These are phyloP conservation scores for Cytospora chrysosperma DNA, from an alignment of 2,329 filamentous ascomycete genomes.

Conservation along the genomic window DNA sequence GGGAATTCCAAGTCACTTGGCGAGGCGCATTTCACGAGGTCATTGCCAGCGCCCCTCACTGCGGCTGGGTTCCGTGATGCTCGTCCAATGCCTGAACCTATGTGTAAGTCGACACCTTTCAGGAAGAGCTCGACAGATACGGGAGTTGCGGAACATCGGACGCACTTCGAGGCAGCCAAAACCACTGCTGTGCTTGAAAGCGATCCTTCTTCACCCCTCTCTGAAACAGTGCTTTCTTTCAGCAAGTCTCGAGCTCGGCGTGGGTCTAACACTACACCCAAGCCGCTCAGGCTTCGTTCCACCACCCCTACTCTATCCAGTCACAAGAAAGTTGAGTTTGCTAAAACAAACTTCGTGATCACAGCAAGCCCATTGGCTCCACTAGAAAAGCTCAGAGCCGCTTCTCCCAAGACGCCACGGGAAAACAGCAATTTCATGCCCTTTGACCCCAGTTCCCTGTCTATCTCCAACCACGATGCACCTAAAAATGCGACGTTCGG, in stretches of 20 bases:
- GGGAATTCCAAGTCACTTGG: conserved; percentile 25
- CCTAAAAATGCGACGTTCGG: conserved; percentile 18
- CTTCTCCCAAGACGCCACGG: conserved; percentile 74
- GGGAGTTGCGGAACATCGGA: conserved; percentile 27
- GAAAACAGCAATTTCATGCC: conserved; percentile 63
- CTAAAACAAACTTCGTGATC: conserved; percentile 52
- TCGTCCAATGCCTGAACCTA: conserved; percentile 30
- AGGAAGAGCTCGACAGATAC: conserved; percentile 33
- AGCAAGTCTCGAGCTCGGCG: conserved; percentile 36
- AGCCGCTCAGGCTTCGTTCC: conserved; percentile 29
- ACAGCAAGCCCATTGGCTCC: conserved; percentile 62
- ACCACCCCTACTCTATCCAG: conserved; percentile 29
- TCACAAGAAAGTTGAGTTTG: conserved; percentile 40
- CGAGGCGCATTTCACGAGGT: conserved; percentile 27
- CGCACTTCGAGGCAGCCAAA: conserved; percentile 29
- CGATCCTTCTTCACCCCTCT: conserved; percentile 30
- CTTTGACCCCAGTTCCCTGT: conserved; percentile 78
- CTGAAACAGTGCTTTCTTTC: conserved; percentile 39
- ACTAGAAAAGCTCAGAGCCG: conserved; percentile 47
- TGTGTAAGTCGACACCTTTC: conserved; percentile 45
- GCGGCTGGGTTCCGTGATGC: conserved; percentile 34
- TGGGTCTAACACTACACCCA: conserved; percentile 34
- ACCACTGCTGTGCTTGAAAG: conserved; percentile 28
- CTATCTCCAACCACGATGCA: conserved; percentile 62
- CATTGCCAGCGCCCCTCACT: conserved; percentile 41